phyloP scores from a whole-genome alignment of 305 asterid species.

The Euphrasia arctica region DNA sequence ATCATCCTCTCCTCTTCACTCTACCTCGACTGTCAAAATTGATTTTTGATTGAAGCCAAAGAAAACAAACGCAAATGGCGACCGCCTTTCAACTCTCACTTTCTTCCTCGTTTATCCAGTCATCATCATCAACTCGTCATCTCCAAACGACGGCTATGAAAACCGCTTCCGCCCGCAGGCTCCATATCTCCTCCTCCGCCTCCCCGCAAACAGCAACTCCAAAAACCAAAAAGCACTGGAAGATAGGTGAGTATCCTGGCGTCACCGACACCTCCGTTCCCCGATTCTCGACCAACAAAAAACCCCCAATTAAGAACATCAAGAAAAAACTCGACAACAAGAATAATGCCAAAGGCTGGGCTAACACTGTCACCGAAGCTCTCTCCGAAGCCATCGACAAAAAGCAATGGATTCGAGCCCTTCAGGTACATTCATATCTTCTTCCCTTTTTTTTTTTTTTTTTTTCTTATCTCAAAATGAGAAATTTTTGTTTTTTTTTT shows the following conservation, averaged over 20 bases:
- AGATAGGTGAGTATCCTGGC: slow-evolving; percentile 58
- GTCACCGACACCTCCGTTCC: slow-evolving; percentile 29
- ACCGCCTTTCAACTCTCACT: slow-evolving; percentile 38
- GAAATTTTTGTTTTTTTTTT: neutral
- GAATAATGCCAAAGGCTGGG: slow-evolving; percentile 66
- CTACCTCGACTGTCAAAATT: no score
- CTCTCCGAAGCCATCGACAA: slow-evolving; percentile 72
- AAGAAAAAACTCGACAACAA: slow-evolving; percentile 70
- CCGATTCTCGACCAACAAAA: slow-evolving; percentile 31
- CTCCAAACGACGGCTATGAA: slow-evolving; percentile 32
- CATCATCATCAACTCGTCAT: neutral
- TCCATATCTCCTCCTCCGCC: slow-evolving; percentile 25
- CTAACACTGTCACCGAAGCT: slow-evolving; percentile 80
- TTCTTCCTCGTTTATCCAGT: slow-evolving; percentile 51
- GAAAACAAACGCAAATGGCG: slow-evolving; percentile 25
- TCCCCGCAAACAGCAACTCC: slow-evolving; percentile 27
- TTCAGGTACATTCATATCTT: slow-evolving; percentile 43
- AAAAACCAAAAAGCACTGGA: slow-evolving; percentile 49
- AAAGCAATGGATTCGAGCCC: slow-evolving; percentile 79
- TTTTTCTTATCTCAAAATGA: neutral
- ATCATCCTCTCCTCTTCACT: no score
- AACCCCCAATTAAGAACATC: slow-evolving; percentile 61
- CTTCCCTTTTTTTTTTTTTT: neutral
- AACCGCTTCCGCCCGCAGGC: slow-evolving; percentile 25
- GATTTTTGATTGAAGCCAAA: neutral